Base-by-base conservation (phyloP, 805 yeast genomes). In the Myxozyma monticola region DNA sequence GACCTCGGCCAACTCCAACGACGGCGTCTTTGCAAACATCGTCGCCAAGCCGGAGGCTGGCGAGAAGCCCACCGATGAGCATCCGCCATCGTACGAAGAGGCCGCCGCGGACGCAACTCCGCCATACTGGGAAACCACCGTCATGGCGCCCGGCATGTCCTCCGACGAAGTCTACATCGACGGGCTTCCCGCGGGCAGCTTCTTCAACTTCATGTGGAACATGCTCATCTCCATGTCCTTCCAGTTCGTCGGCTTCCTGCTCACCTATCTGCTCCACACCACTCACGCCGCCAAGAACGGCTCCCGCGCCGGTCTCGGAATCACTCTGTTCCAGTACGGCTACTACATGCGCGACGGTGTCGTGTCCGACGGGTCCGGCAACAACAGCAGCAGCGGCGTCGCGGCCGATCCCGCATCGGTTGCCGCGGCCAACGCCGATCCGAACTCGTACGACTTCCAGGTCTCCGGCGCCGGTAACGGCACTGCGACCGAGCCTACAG, bases 281-380 rank as follows among this genome's bases (percentile, higher is more conserved):
- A 87, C 97, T 2, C 99, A 93, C 66, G 97, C 98, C 4, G 96
- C 97, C 3, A 88, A 88, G 65, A 90, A 90, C 63, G 99, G 99
- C 2, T 84, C 97, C 1, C 75, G 96, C 54, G 85, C 91, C 17
- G 99, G 99, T 0, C 71, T 93, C 49, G 98, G 98, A 1, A 65
- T 86, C 53, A 88, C 96, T 0, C 77, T 93, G 56, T 73, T 91
- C 45, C 79, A 83, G 47, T 81, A 83, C 57, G 96, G 86, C 2
- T 77, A 76, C 56, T 71, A 75, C 28, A 73, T 80, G 70, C 68
- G 49, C 28, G 33, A 45, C 18, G 36, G 31, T 9, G 22, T 42
- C 29, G 31, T 10, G 15, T 51, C 49, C 9, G 37, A 37, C 17
- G 38, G 39, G 6, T 51, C 49, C 9, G 37, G 38, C 17, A 35